These are phyloP conservation scores for Podaxis rugospora DNA, from an alignment of 768 basidiomycete genomes.

Conservation along the genomic window DNA sequence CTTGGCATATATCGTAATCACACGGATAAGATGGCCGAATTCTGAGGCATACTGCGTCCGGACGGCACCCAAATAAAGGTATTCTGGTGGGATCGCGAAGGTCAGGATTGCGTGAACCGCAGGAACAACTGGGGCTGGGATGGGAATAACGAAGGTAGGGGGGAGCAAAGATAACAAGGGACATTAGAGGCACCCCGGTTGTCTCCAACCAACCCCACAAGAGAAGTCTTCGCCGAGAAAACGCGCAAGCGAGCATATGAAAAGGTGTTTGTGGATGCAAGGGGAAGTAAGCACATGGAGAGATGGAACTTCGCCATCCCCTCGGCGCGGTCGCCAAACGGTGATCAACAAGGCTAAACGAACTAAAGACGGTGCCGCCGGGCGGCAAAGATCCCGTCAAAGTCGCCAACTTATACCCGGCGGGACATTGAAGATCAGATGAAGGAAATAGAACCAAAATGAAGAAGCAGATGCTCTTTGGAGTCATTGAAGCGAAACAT, in stretches of 20 bases:
- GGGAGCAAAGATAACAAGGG: neutral
- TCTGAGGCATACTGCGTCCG: constrained; percentile 63
- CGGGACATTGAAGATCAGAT: constrained; percentile 2
- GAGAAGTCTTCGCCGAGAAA: neutral
- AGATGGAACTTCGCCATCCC: neutral
- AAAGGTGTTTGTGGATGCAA: neutral
- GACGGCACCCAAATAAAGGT: constrained; percentile 59
- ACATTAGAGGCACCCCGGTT: neutral
- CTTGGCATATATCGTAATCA: constrained; percentile 59
- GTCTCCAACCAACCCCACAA: neutral
- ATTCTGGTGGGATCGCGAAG: constrained; percentile 43
- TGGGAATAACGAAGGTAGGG: constrained; percentile 16
- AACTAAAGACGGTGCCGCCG: constrained; percentile 8
- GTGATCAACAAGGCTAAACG: constrained; percentile 9
- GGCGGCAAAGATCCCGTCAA: constrained; percentile 10
- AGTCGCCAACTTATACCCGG: neutral
- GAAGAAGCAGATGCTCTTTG: neutral
- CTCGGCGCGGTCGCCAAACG: neutral
- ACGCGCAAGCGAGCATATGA: neutral
- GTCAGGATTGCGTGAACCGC: constrained; percentile 13
- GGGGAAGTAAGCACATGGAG: constrained; percentile 3
- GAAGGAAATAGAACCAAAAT: neutral
- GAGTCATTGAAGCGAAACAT: neutral
- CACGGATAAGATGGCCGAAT: constrained; percentile 71
- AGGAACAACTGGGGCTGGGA: constrained; percentile 16